Evolutionary conservation across 352 stramenopile species (phyloP).

Genomic region (Pythium dissimile): DNA sequence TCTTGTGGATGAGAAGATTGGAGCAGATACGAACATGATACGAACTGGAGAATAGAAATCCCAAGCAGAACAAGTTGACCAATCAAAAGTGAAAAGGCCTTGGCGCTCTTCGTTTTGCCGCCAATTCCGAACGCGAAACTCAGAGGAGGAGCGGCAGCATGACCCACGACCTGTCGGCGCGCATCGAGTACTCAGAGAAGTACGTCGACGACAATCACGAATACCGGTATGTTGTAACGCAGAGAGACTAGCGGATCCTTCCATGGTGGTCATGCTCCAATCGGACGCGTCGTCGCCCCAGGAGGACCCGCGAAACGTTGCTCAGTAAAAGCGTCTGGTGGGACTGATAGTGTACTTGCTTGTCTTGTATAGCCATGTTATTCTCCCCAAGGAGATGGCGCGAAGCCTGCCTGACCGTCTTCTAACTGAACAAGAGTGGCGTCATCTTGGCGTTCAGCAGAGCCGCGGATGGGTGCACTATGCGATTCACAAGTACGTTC

Average conservation of each 20-base stretch:
- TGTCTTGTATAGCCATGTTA: slow-evolving; percentile 76
- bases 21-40: not conserved
- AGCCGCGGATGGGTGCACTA: slow-evolving; percentile 98
- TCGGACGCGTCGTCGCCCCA: not conserved
- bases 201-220: slow-evolving; percentile 93
- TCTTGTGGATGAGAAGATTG: too few relatives aligned
- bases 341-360: not conserved
- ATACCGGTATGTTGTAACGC: slow-evolving; percentile 66
- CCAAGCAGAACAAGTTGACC: slow-evolving; percentile 1
- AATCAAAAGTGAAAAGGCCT: slow-evolving; percentile 12
- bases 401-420: slow-evolving; percentile 95
- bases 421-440: slow-evolving; percentile 96
- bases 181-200: slow-evolving; percentile 96
- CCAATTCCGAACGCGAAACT: slow-evolving; percentile 14
- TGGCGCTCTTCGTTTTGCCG: slow-evolving; percentile 8
- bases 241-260: not conserved
- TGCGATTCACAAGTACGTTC: slow-evolving; percentile 95
- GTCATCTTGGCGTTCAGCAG: slow-evolving; percentile 97
- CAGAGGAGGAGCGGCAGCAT: slow-evolving; percentile 28
- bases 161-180: slow-evolving; percentile 83
- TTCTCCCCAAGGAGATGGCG: slow-evolving; percentile 97
- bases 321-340: too few relatives aligned
- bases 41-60: not conserved
- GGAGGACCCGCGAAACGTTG: not conserved
- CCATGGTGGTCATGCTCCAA: not conserved